Conservation (phyloP, 164 flowering plant species). For the Macadamia integrifolia region DNA sequence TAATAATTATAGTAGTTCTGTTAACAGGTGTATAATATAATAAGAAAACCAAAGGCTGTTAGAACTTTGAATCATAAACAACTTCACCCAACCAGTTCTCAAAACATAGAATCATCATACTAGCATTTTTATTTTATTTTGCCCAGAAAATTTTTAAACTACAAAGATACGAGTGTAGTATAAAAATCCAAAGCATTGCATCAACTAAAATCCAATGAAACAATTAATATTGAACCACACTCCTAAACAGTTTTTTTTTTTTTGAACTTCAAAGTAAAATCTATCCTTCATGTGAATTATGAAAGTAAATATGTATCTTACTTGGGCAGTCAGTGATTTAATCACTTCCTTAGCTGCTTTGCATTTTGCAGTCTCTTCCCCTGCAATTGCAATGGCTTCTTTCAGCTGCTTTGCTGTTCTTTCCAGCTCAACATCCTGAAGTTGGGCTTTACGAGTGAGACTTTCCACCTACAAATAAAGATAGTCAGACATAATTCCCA, state of each 20-base stretch:
- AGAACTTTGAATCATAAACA: no score
- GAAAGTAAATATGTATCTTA: slow-evolving; percentile 30
- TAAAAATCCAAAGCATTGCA: no score
- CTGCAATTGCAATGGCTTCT: slow-evolving; percentile 81
- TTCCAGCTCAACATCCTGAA: slow-evolving; percentile 83
- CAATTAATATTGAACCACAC: neutral
- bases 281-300: neutral
- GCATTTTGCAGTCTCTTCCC: slow-evolving; percentile 90
- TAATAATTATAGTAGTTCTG: no score
- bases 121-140: no score
- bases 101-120: no score
- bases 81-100: no score
- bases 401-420: slow-evolving; percentile 82
- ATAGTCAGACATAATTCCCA: slow-evolving; percentile 5
- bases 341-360: slow-evolving; percentile 98
- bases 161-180: no score
- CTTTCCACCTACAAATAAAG: slow-evolving; percentile 61
- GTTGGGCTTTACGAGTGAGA: slow-evolving; percentile 79
- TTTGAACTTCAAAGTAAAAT: neutral
- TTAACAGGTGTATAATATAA: no score
- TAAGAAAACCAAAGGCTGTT: no score
- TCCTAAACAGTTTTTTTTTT: neutral
- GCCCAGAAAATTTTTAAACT: neutral
- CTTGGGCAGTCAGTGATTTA: slow-evolving; percentile 94
- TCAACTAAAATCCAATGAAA: neutral